Conservation (phyloP, 2,329 filamentous ascomycete species). For the Nemania serpens region DNA sequence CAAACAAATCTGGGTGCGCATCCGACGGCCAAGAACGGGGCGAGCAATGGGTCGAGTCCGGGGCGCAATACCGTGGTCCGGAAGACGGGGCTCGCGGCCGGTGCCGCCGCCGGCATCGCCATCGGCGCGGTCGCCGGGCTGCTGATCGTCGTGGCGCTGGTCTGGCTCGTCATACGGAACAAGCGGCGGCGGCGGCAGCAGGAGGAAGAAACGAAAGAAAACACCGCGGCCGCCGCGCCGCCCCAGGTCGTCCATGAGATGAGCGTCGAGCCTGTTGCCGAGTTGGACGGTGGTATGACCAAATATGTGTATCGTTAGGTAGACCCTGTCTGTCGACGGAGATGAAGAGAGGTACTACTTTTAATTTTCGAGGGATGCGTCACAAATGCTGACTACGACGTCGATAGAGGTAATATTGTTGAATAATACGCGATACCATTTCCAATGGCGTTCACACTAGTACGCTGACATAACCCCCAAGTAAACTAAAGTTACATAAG, state of each 20-base stretch:
- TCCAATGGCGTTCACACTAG: neutral
- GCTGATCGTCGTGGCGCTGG: constrained; percentile 8
- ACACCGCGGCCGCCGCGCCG: neutral
- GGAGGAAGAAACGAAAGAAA: neutral
- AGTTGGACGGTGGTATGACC: neutral
- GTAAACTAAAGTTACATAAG: neutral
- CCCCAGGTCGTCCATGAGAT: neutral
- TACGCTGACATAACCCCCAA: neutral
- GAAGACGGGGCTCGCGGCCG: too few species aligned
- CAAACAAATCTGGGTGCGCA: too few species aligned
- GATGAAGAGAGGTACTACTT: neutral
- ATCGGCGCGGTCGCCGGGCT: constrained; percentile 16
- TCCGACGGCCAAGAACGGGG: too few species aligned
- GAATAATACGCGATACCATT: neutral
- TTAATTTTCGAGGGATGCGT: neutral
- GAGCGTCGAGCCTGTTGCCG: neutral
- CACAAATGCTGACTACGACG: neutral
- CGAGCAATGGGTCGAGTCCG: too few species aligned
- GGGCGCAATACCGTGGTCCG: too few species aligned
- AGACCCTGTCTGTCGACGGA: neutral
- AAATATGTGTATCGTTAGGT: neutral
- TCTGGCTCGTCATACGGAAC: neutral
- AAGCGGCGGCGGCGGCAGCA: neutral
- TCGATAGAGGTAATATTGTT: neutral
- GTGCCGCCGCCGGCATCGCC: too few species aligned